These are phyloP conservation scores for Lipomyces starkeyi DNA, from an alignment of 805 yeast species.

Conservation along the genomic window DNA sequence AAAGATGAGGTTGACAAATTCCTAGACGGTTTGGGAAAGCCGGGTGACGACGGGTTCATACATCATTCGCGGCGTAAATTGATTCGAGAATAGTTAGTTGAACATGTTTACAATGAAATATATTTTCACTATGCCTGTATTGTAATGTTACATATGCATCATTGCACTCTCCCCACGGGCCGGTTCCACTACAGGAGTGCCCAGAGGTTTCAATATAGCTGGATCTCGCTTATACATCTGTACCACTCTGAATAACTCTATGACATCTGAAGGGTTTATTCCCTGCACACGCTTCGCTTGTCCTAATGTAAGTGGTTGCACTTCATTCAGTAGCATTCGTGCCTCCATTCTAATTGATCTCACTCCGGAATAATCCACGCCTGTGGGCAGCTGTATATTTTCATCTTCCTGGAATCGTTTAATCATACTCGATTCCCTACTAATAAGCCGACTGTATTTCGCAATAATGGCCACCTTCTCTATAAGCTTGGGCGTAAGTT, in stretches of 20 bases:
- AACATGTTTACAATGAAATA: neutral
- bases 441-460: conserved; percentile 78
- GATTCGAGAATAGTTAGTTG: conserved; percentile 7
- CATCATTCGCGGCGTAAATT: conserved; percentile 18
- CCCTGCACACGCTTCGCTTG: conserved; percentile 96
- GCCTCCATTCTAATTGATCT: conserved; percentile 49
- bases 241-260: conserved; percentile 61
- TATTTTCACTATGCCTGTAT: neutral
- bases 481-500: conserved; percentile 54
- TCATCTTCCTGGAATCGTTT: conserved; percentile 87
- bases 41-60: conserved; percentile 1
- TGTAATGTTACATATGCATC: neutral
- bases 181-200: neutral
- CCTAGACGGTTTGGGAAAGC: neutral
- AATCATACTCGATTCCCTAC: conserved; percentile 72
- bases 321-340: conserved; percentile 60
- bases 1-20: neutral
- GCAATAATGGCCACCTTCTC: conserved; percentile 78
- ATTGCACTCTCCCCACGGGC: neutral
- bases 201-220: neutral
- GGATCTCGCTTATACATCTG: conserved; percentile 13
- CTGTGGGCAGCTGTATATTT: conserved; percentile 67
- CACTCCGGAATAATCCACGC: conserved; percentile 64
- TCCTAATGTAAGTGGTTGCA: conserved; percentile 88
- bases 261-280: conserved; percentile 89